These are phyloP conservation scores for Vanilla planifolia DNA, from an alignment of 106 monocot genomes.

Conservation along the genomic window DNA sequence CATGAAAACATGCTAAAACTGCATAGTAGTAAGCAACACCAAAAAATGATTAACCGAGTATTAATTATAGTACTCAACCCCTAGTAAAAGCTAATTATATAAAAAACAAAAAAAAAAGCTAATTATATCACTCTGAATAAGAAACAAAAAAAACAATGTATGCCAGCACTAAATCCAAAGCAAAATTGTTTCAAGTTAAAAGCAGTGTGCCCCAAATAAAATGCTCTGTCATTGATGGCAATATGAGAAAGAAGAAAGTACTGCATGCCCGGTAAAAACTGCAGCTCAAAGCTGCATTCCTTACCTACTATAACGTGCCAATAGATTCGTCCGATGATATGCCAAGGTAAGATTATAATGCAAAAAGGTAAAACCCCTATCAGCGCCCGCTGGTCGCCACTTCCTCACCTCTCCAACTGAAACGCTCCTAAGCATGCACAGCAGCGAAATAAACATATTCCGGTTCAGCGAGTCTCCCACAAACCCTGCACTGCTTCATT, in stretches of 20 bases:
- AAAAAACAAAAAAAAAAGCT: not conserved
- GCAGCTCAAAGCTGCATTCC: conserved; percentile 5
- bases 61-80: not conserved
- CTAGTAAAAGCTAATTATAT: not conserved
- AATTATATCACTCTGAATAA: not conserved
- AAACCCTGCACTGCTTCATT: conserved; percentile 54
- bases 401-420: conserved; percentile 59
- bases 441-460: conserved; percentile 91
- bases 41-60: too few relatives aligned
- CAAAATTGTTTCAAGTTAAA: not conserved
- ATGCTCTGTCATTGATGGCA: not conserved
- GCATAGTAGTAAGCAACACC: too few relatives aligned
- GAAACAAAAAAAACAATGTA: too few relatives aligned
- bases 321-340: conserved; percentile 86
- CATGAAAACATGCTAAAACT: too few relatives aligned
- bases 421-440: conserved; percentile 58
- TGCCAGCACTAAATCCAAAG: too few relatives aligned
- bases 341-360: conserved; percentile 78
- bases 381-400: conserved; percentile 78
- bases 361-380: conserved; percentile 84
- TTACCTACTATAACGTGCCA: conserved; percentile 98
- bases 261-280: not conserved
- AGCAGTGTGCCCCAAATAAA: not conserved
- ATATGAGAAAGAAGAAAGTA: not conserved
- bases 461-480: conserved; percentile 92